Base-by-base conservation (phyloP, 2,329 filamentous ascomycete species). In the Cercospora janseana region DNA sequence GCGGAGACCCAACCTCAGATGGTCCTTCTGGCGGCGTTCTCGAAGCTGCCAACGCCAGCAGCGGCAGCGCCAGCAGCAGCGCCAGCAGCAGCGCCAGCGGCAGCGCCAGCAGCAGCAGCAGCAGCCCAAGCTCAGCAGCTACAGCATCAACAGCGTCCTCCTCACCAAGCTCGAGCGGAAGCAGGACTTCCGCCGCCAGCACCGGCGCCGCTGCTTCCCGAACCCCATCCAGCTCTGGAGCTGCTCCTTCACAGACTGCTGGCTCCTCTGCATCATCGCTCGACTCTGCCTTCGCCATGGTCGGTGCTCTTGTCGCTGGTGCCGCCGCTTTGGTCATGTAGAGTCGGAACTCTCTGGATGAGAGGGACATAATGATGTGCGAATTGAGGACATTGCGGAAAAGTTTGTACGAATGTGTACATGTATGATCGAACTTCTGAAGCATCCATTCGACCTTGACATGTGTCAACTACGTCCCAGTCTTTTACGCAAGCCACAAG, bases 261-360 rank as follows among this genome's bases (percentile, higher is more conserved):
- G 46, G 27, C 1, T 40, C 18, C 23, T 41, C 13, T 31, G 42
- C 42, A 6, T 31, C 42, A 32, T 34, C 42, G 27, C 26, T 51
- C 21, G 23, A 29, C 2, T 46, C 49, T 2, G 44, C 32, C 12
- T 27, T 40, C 32, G 49, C 49, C 4, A 38, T 50, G 47, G 40
- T 29, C 8, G 47, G 40, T n/a, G 47, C 47, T 5, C 29, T 50
- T 3, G 24, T 27, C 28, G 47, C 40, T 20, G 47, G 40, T 31
- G 47, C 31, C 15, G 28, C 29, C 10, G 47, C 47, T 21, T 50
- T 50, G 35, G 47, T 35, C 2, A 21, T 50, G 40, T 50, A 50
- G 21, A n/a, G n/a, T n/a, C n/a, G n/a, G 12, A 26, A 1, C 3
- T 10, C 23, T 5, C 10, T 13, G 12, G 3, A 16, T 16, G 10